phyloP scores from a whole-genome alignment of 805 yeast species.

The Saccharomycopsis fodiens region DNA sequence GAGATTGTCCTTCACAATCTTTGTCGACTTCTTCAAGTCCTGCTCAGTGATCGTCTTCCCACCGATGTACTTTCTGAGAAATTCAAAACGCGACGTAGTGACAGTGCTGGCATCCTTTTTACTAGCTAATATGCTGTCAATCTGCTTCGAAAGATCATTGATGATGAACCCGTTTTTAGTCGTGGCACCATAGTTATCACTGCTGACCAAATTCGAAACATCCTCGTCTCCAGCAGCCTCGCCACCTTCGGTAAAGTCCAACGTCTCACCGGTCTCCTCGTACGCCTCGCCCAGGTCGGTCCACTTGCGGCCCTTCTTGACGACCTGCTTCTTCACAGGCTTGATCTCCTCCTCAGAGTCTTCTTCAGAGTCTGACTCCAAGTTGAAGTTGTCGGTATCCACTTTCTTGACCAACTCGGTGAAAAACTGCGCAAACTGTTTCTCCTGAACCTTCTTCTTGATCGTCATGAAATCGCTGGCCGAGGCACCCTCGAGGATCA shows the following conservation, averaged over 20 bases:
- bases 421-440: conserved; percentile 19
- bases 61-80: conserved; percentile 55
- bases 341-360: conserved; percentile 14
- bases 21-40: conserved; percentile 59
- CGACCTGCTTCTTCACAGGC: conserved; percentile 9
- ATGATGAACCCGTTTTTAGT: conserved; percentile 17
- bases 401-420: conserved; percentile 23
- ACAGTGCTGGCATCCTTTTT: conserved; percentile 18
- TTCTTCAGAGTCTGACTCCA: conserved; percentile 21
- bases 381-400: conserved; percentile 19
- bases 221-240: conserved; percentile 19
- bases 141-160: conserved; percentile 16
- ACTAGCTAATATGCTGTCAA: conserved; percentile 16
- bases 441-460: conserved; percentile 18
- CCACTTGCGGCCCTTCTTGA: conserved; percentile 19
- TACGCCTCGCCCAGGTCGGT: conserved; percentile 14
- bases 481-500: conserved; percentile 40
- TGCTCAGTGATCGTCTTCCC: conserved; percentile 57
- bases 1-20: conserved; percentile 64
- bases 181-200: conserved; percentile 19
- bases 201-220: conserved; percentile 22
- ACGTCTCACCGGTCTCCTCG: conserved; percentile 10
- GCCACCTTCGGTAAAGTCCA: conserved; percentile 19
- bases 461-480: conserved; percentile 27
- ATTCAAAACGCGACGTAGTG: conserved; percentile 41